Percentiles rank a stretch among this genome's conserved stretches.
Conservation (phyloP, 1,284 basidiomycete genomes). For the Vanrija sp. region DNA sequence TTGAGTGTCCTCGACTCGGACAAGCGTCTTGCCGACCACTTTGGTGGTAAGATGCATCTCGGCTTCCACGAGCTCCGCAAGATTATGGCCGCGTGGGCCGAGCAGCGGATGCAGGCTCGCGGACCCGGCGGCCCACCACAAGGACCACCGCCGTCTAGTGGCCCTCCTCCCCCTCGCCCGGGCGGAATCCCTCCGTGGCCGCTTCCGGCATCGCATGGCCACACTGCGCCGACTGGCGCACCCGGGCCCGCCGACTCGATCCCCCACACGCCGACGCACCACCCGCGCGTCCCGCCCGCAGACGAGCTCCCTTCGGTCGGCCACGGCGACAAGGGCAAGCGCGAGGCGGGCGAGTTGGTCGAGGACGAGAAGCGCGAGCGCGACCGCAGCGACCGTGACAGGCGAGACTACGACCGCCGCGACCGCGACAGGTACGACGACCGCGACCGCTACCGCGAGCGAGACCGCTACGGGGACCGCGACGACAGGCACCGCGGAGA, state of each 20-base stretch:
- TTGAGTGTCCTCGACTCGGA: slow-evolving; percentile 96
- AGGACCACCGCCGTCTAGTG: background rate
- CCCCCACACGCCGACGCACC: slow-evolving; percentile 9
- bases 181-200: slow-evolving; percentile 5
- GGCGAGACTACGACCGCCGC: slow-evolving; percentile 11
- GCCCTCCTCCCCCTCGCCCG: slow-evolving; percentile 8
- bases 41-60: slow-evolving; percentile 99
- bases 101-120: slow-evolving; percentile 67
- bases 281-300: slow-evolving; percentile 10
- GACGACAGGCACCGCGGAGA: slow-evolving; percentile 15
- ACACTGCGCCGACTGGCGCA: slow-evolving; percentile 41
- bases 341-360: slow-evolving; percentile 46
- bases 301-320: slow-evolving; percentile 23
- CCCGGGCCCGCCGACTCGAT: slow-evolving; percentile 9
- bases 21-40: slow-evolving; percentile 97
- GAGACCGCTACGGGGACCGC: slow-evolving; percentile 16
- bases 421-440: slow-evolving; percentile 10
- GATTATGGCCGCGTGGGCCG: slow-evolving; percentile 81
- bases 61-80: slow-evolving; percentile 97
- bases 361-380: slow-evolving; percentile 54
- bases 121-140: slow-evolving; percentile 41
- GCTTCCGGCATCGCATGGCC: slow-evolving; percentile 36
- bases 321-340: slow-evolving; percentile 43
- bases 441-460: slow-evolving; percentile 8
- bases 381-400: slow-evolving; percentile 36